Evolutionary conservation across 1,284 basidiomycete species (phyloP).

Genomic region (Baeospora myosura): DNA sequence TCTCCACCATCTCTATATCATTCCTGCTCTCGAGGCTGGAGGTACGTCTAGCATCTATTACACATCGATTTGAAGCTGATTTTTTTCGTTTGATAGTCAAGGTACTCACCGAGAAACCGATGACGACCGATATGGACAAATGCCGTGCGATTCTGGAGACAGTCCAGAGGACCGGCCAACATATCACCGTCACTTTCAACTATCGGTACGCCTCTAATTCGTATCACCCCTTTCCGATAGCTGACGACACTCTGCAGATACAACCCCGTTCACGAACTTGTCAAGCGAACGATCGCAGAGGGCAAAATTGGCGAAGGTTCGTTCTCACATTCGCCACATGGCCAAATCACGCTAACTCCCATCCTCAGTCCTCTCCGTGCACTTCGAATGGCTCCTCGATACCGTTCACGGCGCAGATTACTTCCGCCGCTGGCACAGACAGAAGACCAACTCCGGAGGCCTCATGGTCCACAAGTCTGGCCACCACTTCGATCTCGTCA

Average conservation of each 20-base stretch:
- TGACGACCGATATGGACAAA: slow-evolving; percentile 47
- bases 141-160: slow-evolving; percentile 39
- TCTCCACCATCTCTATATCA: slow-evolving; percentile 43
- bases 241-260: slow-evolving; percentile 25
- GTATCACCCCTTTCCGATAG: not conserved
- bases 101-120: slow-evolving; percentile 49
- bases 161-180: slow-evolving; percentile 33
- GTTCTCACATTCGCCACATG: not conserved
- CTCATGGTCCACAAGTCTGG: slow-evolving; percentile 49
- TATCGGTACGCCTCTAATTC: slow-evolving; percentile 25
- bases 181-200: slow-evolving; percentile 39
- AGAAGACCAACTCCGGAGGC: slow-evolving; percentile 44
- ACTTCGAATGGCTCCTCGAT: slow-evolving; percentile 49
- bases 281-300: slow-evolving; percentile 40
- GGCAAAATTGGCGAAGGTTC: slow-evolving; percentile 41
- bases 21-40: slow-evolving; percentile 34
- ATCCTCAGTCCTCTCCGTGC: slow-evolving; percentile 38
- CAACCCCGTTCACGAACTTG: slow-evolving; percentile 49
- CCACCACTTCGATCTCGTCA: slow-evolving; percentile 46
- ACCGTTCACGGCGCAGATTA: slow-evolving; percentile 51
- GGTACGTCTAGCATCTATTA: slow-evolving; percentile 21
- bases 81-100: slow-evolving; percentile 20
- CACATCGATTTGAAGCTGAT: not conserved
- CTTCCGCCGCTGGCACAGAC: slow-evolving; percentile 46
- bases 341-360: not conserved